Conservation (phyloP, 768 basidiomycete species). For the Naganishia friedmannii region DNA sequence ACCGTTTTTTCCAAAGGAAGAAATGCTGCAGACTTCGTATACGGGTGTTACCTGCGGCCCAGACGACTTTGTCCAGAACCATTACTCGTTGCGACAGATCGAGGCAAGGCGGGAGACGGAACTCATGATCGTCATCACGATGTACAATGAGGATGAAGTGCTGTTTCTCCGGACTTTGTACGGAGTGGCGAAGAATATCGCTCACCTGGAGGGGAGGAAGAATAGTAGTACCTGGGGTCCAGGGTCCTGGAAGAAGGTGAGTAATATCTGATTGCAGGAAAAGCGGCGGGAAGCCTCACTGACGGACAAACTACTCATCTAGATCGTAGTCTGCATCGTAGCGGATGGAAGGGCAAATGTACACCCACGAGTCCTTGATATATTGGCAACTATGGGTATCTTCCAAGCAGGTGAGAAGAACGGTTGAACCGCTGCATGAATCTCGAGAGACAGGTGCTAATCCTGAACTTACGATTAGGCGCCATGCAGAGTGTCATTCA, state of each 20-base stretch:
- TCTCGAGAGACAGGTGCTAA: background rate
- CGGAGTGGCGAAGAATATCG: conserved; percentile 90
- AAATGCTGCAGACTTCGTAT: conserved; percentile 58
- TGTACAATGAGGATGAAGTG: conserved; percentile 91
- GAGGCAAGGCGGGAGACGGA: conserved; percentile 77
- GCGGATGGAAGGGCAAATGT: conserved; percentile 83
- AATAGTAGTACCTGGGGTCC: conserved; percentile 93
- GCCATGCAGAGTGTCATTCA: conserved; percentile 66
- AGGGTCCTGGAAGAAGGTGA: conserved; percentile 90
- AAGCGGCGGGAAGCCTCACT: background rate
- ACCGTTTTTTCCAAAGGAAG: conserved; percentile 56
- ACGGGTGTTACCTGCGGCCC: conserved; percentile 93
- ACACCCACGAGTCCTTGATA: conserved; percentile 59
- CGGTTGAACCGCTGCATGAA: background rate
- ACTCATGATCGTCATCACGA: conserved; percentile 88
- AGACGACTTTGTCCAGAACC: conserved; percentile 78
- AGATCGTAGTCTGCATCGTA: conserved; percentile 85
- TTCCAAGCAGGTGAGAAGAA: conserved; percentile 48
- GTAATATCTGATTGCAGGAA: background rate
- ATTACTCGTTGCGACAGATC: conserved; percentile 83
- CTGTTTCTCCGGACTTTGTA: conserved; percentile 87
- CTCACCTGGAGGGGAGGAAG: conserved; percentile 78
- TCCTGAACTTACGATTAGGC: conserved; percentile 32
- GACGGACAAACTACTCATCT: background rate
- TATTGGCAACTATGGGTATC: conserved; percentile 50